Evolutionary conservation across 768 basidiomycete genomes (phyloP).

Genomic region (Termitomyces sp.): DNA sequence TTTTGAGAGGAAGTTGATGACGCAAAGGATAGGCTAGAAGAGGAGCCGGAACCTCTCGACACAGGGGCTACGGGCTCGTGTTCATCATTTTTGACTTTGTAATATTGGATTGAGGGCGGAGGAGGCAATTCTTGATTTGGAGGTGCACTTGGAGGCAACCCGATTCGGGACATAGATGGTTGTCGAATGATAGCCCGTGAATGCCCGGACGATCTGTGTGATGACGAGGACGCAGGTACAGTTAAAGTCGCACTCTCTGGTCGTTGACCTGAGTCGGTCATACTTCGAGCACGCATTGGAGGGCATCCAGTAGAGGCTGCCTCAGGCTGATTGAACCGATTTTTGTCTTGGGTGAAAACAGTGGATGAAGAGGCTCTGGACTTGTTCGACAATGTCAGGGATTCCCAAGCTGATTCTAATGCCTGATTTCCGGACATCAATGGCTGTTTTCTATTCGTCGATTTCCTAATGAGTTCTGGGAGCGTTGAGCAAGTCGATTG

Average conservation of each 20-base stretch:
- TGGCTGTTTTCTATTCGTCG: conserved; percentile 20
- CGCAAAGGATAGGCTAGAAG: conserved; percentile 39
- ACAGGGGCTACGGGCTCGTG: conserved; percentile 11
- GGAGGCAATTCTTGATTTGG: conserved; percentile 45
- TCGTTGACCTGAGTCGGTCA: conserved; percentile 37
- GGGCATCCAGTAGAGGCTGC: conserved; percentile 29
- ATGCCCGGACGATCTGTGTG: conserved; percentile 13
- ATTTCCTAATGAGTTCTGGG: conserved; percentile 20
- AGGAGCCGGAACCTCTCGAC: conserved; percentile 25
- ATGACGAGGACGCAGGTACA: conserved; percentile 10
- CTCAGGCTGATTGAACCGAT: conserved; percentile 30
- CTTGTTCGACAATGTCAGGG: conserved; percentile 12
- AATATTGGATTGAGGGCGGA: conserved; percentile 28
- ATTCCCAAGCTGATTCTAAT: conserved; percentile 22
- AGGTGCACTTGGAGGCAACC: conserved; percentile 44
- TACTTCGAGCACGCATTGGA: conserved; percentile 41
- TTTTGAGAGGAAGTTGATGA: conserved; percentile 32
- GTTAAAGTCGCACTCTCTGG: conserved; percentile 17
- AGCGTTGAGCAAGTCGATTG: not conserved
- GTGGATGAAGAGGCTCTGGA: conserved; percentile 24
- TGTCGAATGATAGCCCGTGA: conserved; percentile 38
- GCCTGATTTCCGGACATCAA: conserved; percentile 16
- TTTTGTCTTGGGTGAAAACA: conserved; percentile 24
- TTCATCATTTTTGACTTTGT: conserved; percentile 13
- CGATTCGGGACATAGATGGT: conserved; percentile 37